Conservation (phyloP, 768 basidiomycete genomes). For the Rhizopogon vesiculosus region DNA sequence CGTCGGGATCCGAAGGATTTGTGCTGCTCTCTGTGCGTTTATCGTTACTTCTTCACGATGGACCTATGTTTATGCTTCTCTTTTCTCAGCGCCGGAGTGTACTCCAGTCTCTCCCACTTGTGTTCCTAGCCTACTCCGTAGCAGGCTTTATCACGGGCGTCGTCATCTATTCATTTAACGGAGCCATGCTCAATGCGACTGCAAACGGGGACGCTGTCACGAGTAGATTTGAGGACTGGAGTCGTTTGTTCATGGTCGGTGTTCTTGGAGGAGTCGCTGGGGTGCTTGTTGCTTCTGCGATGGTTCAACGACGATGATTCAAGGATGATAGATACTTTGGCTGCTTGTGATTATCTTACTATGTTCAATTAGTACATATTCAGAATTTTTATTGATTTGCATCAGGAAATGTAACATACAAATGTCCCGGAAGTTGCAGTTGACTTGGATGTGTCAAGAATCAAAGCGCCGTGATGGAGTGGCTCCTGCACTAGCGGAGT, state of each 20-base stretch:
- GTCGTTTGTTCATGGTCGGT: constrained; percentile 59
- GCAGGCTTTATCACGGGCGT: constrained; percentile 64
- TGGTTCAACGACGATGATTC: constrained; percentile 16
- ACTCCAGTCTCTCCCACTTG: constrained; percentile 66
- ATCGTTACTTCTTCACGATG: not conserved
- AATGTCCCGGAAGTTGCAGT: too few relatives aligned
- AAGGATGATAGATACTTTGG: not conserved
- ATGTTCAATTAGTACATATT: not conserved
- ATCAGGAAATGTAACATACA: too few relatives aligned
- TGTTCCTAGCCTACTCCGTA: constrained; percentile 69
- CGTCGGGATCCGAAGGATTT: constrained; percentile 48
- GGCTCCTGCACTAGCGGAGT: too few relatives aligned
- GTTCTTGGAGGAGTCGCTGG: constrained; percentile 61
- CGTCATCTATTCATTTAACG: constrained; percentile 61
- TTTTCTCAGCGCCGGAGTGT: constrained; percentile 44
- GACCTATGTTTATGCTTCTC: not conserved
- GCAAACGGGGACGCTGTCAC: constrained; percentile 24
- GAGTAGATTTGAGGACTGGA: constrained; percentile 52
- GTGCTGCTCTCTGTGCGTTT: constrained; percentile 45
- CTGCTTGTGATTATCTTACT: not conserved
- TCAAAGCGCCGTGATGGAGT: too few relatives aligned
- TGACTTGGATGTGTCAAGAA: too few relatives aligned
- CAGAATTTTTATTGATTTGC: too few relatives aligned
- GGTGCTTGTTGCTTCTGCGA: constrained; percentile 49
- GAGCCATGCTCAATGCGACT: constrained; percentile 35